A percentile compares a stretch with the other conserved stretches of the same genome.
Evolutionary conservation across 768 basidiomycete species (phyloP).

Genomic region (Auriculariales sp.): DNA sequence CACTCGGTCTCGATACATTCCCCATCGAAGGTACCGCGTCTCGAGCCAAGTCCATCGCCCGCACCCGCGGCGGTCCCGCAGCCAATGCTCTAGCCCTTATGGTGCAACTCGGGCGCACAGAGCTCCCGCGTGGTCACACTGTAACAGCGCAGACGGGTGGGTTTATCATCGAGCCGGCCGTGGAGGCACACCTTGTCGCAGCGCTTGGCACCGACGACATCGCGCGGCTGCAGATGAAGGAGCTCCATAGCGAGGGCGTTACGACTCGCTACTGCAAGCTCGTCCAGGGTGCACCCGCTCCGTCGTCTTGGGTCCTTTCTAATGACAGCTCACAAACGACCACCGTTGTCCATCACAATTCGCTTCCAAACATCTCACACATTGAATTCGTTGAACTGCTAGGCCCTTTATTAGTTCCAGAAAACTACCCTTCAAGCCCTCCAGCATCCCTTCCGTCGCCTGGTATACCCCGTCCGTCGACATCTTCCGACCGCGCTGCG

Average conservation of each 20-base stretch:
- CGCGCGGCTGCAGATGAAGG: conserved; percentile 42
- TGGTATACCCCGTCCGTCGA: conserved; percentile 16
- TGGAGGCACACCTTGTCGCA: conserved; percentile 58
- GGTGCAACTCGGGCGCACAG: conserved; percentile 33
- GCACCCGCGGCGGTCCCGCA: conserved; percentile 58
- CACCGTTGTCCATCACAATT: conserved; percentile 76
- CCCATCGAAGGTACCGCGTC: conserved; percentile 41
- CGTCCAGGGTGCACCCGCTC: conserved; percentile 60
- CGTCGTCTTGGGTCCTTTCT: conserved; percentile 61
- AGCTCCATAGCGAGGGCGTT: conserved; percentile 53
- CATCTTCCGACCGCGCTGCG: conserved; percentile 23
- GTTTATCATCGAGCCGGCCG: conserved; percentile 15
- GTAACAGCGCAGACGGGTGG: neutral
- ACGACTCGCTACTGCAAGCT: conserved; percentile 61
- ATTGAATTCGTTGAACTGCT: conserved; percentile 73
- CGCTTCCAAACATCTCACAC: conserved; percentile 73
- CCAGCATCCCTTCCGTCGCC: conserved; percentile 14
- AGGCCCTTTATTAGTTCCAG: conserved; percentile 69
- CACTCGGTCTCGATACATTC: conserved; percentile 43
- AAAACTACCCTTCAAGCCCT: conserved; percentile 41
- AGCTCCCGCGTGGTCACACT: neutral
- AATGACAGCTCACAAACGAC: conserved; percentile 42
- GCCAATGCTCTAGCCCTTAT: conserved; percentile 54
- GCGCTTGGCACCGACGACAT: conserved; percentile 62
- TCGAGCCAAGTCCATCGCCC: conserved; percentile 59